Conservation (phyloP, 768 basidiomycete genomes). For the Boletus barrowsii region DNA sequence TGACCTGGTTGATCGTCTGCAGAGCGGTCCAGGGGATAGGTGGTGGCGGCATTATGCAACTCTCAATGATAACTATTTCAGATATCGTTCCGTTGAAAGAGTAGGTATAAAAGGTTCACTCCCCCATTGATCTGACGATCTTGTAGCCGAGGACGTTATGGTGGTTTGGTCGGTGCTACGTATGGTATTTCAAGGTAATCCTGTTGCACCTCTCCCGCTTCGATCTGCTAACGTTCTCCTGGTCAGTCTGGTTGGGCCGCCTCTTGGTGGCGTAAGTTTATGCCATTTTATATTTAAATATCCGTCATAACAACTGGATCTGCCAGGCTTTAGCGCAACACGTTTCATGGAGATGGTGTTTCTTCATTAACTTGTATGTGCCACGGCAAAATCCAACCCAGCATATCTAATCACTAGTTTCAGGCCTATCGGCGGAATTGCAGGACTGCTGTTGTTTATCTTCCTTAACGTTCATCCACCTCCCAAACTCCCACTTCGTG, state of each 20-base stretch:
- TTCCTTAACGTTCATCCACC: constrained; percentile 76
- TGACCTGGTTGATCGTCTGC: constrained; percentile 72
- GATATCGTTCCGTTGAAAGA: constrained; percentile 81
- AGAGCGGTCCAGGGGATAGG: constrained; percentile 83
- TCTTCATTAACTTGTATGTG: constrained; percentile 64
- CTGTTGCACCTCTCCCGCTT: not conserved
- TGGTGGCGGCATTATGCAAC: constrained; percentile 72
- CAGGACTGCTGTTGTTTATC: constrained; percentile 57
- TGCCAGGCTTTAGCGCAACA: constrained; percentile 43
- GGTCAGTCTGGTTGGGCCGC: constrained; percentile 62
- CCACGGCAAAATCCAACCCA: not conserved
- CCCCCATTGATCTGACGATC: constrained; percentile 14
- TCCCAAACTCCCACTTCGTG: constrained; percentile 49
- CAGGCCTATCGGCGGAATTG: constrained; percentile 70
- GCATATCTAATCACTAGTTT: not conserved
- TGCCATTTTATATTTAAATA: constrained; percentile 6
- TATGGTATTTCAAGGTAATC: constrained; percentile 62
- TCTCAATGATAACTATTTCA: constrained; percentile 73
- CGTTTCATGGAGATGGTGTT: constrained; percentile 79
- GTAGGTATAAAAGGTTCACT: constrained; percentile 31
- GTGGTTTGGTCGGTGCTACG: constrained; percentile 68
- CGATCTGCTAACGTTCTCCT: not conserved
- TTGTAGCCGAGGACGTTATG: constrained; percentile 70
- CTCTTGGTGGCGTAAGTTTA: constrained; percentile 69
- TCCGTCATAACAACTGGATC: too few species aligned